Evolutionary conservation across 192 early-diverging fungal species (phyloP).

Genomic region (Linnemannia hyalina): DNA sequence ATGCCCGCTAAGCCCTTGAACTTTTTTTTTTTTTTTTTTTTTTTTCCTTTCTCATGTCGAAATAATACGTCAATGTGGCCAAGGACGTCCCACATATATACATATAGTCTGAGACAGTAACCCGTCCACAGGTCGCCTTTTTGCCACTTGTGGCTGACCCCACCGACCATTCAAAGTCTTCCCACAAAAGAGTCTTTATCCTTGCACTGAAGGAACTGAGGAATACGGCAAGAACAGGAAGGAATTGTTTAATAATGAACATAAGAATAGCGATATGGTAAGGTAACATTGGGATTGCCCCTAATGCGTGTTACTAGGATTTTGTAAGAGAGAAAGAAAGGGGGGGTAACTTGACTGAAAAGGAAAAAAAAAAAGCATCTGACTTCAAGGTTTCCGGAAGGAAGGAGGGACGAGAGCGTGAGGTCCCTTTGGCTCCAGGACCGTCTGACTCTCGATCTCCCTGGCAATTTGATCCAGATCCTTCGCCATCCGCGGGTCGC

Average conservation of each 20-base stretch:
- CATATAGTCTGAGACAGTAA: conserved; percentile 25
- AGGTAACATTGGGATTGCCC: no score
- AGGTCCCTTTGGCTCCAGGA: conserved; percentile 29
- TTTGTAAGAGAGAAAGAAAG: no score
- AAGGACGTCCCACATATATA: background rate
- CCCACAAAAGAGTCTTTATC: conserved; percentile 10
- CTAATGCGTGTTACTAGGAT: no score
- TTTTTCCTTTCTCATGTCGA: no score
- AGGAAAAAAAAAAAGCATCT: background rate
- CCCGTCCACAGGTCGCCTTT: conserved; percentile 12
- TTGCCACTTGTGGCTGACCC: background rate
- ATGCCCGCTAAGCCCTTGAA: no score
- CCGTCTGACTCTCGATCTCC: conserved; percentile 23
- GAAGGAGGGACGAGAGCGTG: conserved; percentile 23
- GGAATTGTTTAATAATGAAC: no score
- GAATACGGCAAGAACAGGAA: background rate
- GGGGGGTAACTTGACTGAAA: no score
- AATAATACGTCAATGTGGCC: background rate
- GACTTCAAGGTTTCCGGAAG: background rate
- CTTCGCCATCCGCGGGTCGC: conserved; percentile 34
- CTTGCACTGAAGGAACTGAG: background rate
- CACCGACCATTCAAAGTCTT: background rate
- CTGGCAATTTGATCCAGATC: conserved; percentile 37
- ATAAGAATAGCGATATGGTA: no score
- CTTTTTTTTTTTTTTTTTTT: no score